Evolutionary conservation across 768 basidiomycete species (phyloP).

Genomic region (Cystoderma amianthinum): DNA sequence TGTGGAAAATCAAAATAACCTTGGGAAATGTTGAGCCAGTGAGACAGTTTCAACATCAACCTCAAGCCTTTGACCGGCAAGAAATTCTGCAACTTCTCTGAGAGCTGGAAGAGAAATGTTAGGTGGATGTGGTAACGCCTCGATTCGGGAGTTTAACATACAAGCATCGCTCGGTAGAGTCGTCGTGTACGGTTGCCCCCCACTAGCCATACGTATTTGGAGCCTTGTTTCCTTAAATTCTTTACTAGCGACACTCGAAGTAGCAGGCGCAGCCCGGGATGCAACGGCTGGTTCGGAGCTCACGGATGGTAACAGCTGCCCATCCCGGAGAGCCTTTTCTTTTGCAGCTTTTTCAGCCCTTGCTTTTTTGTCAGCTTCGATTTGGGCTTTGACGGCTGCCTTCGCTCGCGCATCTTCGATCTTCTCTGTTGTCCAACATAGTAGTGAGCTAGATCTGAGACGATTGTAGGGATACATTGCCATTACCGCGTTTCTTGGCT

Average conservation of each 20-base stretch:
- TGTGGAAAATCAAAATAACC: constrained; percentile 39
- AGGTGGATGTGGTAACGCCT: too few relatives aligned
- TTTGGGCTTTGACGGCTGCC: constrained; percentile 87
- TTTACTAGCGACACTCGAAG: constrained; percentile 46
- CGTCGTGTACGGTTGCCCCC: constrained; percentile 75
- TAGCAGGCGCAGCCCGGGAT: constrained; percentile 21
- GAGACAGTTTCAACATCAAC: constrained; percentile 76
- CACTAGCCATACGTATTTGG: constrained; percentile 82
- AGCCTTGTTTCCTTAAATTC: constrained; percentile 86
- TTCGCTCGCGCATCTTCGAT: constrained; percentile 80
- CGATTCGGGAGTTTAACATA: too few relatives aligned
- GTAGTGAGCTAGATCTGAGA: not conserved
- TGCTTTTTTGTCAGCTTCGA: constrained; percentile 87
- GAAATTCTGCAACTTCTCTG: constrained; percentile 79
- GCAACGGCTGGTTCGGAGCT: constrained; percentile 17
- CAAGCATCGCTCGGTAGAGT: constrained; percentile 75
- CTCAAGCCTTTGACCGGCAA: constrained; percentile 65
- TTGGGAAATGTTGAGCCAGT: constrained; percentile 79
- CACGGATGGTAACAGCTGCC: constrained; percentile 30
- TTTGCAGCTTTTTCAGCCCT: constrained; percentile 83
- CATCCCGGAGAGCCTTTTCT: constrained; percentile 90
- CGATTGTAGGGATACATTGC: not conserved
- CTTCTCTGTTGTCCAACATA: constrained; percentile 57
- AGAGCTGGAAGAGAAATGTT: constrained; percentile 61
- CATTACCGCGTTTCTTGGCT: constrained; percentile 67